Base-by-base conservation (phyloP, 2,329 filamentous ascomycete species). In the Epichloe scottii region DNA sequence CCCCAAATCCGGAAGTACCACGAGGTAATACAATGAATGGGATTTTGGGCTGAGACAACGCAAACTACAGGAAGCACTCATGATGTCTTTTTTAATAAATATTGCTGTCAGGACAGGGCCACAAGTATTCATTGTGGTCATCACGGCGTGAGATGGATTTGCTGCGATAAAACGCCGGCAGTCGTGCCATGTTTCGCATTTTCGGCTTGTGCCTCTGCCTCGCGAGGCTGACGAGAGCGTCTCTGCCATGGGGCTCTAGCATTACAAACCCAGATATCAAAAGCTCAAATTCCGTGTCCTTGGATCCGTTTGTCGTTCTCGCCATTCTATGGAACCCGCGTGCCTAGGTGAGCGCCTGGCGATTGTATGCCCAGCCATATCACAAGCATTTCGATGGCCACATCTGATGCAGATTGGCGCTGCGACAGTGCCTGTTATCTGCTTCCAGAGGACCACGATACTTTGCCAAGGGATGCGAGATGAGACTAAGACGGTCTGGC, bases 251-350 rank as follows among this genome's bases (percentile, higher is more conserved):
- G 46, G 46, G 34, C 15, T 39, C 34, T 4, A 10, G 8, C 15
- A 21, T 37, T 17, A 21, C 34, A 17, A 41, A 15, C 10, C 35
- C 37, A 23, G 14, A n/a, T 12, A 26, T 48, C 21, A 48, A 48
- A 35, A 19, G 26, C 35, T 45, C 48, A 3, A 0, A 21, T 11
- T 38, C 48, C 8, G 42, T 50, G 8, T 17, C 41, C 34, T 45
- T 50, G 21, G 48, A 50, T 30, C 48, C 48, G 30, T 26, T 46
- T 15, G 48, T 41, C 41, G 41, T 50, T 17, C 48, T 46, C 41
- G 48, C 48, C 23, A 46, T 51, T 33, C 49, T 46, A 17, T 51
- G 49, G 49, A 51, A 41, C 41, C 42, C 49, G 11, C 49, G 42
- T n/a, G 49, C 49, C n/a, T 51, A 34, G 6, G 43, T 40, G 30